These are phyloP conservation scores for Stygiomarasmius scandens DNA, from an alignment of 1,284 basidiomycete species.

Conservation along the genomic window DNA sequence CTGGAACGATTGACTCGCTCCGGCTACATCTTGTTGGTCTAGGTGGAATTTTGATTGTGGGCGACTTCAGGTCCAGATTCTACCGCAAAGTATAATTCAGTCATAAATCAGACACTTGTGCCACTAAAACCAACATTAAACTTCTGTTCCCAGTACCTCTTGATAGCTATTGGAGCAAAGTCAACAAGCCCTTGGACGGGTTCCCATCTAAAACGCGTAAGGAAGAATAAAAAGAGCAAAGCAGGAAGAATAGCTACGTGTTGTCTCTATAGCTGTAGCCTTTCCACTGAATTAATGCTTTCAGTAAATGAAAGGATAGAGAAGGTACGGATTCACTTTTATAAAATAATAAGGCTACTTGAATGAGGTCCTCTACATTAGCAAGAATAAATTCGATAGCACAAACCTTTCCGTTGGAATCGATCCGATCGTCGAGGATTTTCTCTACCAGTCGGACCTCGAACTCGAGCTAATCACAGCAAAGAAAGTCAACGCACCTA, in stretches of 20 bases:
- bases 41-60: too few species aligned
- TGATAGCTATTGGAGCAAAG: not conserved
- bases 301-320: not conserved
- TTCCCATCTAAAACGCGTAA: constrained; percentile 4
- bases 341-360: not conserved
- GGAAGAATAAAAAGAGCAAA: not conserved
- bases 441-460: too few species aligned
- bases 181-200: not conserved
- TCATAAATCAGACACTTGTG: too few species aligned
- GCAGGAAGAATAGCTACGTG: not conserved
- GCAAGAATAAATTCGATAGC: not conserved
- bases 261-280: not conserved
- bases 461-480: too few species aligned
- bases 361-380: not conserved
- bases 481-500: too few species aligned
- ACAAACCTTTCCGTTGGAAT: not conserved
- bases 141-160: too few species aligned
- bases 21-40: too few species aligned
- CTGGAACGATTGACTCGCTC: too few species aligned
- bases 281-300: not conserved
- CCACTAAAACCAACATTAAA: too few species aligned
- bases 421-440: not conserved
- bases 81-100: too few species aligned
- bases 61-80: too few species aligned
- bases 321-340: not conserved